phyloP scores from a whole-genome alignment of 345 rosid genomes.

The Cardiospermum halicacabum region DNA sequence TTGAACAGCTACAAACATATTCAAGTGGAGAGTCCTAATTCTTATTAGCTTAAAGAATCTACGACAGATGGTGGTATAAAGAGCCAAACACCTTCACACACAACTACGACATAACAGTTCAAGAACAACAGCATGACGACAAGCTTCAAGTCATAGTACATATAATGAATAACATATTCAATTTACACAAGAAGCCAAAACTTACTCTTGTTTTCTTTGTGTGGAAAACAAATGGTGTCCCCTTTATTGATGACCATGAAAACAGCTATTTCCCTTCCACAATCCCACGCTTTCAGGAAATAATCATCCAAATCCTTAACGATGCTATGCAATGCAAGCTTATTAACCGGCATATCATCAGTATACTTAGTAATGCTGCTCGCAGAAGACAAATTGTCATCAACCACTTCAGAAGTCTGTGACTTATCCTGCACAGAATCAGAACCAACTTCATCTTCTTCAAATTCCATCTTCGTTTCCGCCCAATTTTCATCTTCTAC shows the following conservation, averaged over 20 bases:
- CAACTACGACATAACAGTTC: not conserved
- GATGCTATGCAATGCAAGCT: slow-evolving; percentile 65
- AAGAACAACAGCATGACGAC: not conserved
- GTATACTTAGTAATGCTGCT: slow-evolving; percentile 53
- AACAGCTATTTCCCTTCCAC: slow-evolving; percentile 68
- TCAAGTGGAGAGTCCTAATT: too few species aligned
- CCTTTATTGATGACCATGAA: slow-evolving; percentile 53
- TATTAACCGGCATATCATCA: slow-evolving; percentile 32
- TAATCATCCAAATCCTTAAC: slow-evolving; percentile 78
- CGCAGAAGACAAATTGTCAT: slow-evolving; percentile 48
- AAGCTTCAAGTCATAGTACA: not conserved
- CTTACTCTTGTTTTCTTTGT: slow-evolving; percentile 64
- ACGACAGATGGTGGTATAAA: too few species aligned
- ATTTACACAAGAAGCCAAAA: slow-evolving; percentile 6
- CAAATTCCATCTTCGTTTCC: slow-evolving; percentile 65
- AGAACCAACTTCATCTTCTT: slow-evolving; percentile 35
- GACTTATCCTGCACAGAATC: slow-evolving; percentile 31
- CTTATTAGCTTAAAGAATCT: too few species aligned
- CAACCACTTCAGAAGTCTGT: slow-evolving; percentile 35
- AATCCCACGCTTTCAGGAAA: slow-evolving; percentile 79
- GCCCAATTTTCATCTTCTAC: slow-evolving; percentile 63
- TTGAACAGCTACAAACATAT: too few species aligned
- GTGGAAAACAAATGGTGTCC: slow-evolving; percentile 43
- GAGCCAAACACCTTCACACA: not conserved
- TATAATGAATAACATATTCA: too few species aligned